These are phyloP conservation scores for Ophiostoma piceae DNA, from an alignment of 2,329 filamentous ascomycete genomes.

Conservation along the genomic window DNA sequence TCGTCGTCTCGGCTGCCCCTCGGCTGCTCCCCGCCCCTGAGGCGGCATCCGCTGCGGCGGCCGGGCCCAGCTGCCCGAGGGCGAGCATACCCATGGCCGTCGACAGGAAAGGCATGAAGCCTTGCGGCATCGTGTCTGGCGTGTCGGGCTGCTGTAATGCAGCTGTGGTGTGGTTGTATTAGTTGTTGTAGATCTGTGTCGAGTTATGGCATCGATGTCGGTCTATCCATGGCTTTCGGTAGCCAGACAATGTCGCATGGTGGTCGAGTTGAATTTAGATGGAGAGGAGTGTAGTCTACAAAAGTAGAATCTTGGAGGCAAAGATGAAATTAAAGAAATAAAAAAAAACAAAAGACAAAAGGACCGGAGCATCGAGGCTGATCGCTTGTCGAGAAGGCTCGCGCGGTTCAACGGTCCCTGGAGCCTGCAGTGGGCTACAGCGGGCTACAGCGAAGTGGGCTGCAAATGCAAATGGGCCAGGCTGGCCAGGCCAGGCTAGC, in stretches of 20 bases:
- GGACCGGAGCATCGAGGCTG: slow-evolving; percentile 4
- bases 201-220: slow-evolving; percentile 9
- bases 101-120: slow-evolving; percentile 27
- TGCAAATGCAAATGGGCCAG: slow-evolving; percentile 1
- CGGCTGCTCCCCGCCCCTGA: slow-evolving; percentile 4
- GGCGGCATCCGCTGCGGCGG: slow-evolving; percentile 22
- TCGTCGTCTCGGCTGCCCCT: slow-evolving; percentile 1
- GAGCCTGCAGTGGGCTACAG: not conserved
- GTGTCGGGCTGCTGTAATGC: not conserved
- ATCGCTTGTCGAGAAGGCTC: not conserved
- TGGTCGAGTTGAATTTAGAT: not conserved
- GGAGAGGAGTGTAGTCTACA: not conserved
- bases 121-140: slow-evolving; percentile 23
- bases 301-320: not conserved
- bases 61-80: slow-evolving; percentile 24
- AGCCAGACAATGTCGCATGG: slow-evolving; percentile 18
- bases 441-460: too few relatives aligned
- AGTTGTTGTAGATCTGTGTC: not conserved
- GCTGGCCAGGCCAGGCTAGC: not conserved
- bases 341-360: not conserved
- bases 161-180: not conserved
- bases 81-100: slow-evolving; percentile 27
- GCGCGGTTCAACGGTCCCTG: not conserved
- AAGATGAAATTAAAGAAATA: not conserved
- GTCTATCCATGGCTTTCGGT: slow-evolving; percentile 19